Conservation (phyloP, 306 rosid species). For the Ziziphus jujuba region DNA sequence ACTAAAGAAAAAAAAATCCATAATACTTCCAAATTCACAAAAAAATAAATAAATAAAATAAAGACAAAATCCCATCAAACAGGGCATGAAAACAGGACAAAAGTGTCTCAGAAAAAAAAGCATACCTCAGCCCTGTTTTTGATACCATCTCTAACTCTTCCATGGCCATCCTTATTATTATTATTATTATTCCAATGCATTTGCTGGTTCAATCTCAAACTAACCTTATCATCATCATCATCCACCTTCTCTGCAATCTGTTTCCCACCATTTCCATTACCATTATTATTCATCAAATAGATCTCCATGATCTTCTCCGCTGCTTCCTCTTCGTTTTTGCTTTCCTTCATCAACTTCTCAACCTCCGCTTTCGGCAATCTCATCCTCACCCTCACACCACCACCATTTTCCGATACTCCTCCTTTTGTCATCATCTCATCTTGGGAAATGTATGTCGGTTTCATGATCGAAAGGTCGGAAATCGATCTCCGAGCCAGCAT, state of each 20-base stretch:
- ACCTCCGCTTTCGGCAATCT: conserved; percentile 72
- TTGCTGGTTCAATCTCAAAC: conserved; percentile 11
- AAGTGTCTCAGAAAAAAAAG: background rate
- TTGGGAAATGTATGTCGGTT: conserved; percentile 27
- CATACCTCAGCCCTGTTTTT: conserved; percentile 33
- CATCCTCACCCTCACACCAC: conserved; percentile 57
- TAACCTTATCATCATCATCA: conserved; percentile 3
- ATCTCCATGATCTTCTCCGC: conserved; percentile 68
- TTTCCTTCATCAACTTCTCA: conserved; percentile 64
- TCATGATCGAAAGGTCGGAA: conserved; percentile 69
- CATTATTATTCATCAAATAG: conserved; percentile 38
- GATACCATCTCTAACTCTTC: conserved; percentile 4
- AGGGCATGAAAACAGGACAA: background rate
- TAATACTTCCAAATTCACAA: background rate
- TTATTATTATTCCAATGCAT: conserved; percentile 33
- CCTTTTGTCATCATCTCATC: conserved; percentile 20
- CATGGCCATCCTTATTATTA: conserved; percentile 6
- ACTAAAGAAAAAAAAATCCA: background rate
- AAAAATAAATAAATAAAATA: background rate
- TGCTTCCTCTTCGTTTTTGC: conserved; percentile 61
- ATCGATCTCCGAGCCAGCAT: conserved; percentile 64
- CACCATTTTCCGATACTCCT: conserved; percentile 19
- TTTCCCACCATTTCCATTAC: conserved; percentile 13
- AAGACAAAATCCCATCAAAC: background rate
- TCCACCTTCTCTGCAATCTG: background rate